These are phyloP conservation scores for Raffaelea albimanens DNA, from an alignment of 2,329 filamentous ascomycete genomes.

Conservation along the genomic window DNA sequence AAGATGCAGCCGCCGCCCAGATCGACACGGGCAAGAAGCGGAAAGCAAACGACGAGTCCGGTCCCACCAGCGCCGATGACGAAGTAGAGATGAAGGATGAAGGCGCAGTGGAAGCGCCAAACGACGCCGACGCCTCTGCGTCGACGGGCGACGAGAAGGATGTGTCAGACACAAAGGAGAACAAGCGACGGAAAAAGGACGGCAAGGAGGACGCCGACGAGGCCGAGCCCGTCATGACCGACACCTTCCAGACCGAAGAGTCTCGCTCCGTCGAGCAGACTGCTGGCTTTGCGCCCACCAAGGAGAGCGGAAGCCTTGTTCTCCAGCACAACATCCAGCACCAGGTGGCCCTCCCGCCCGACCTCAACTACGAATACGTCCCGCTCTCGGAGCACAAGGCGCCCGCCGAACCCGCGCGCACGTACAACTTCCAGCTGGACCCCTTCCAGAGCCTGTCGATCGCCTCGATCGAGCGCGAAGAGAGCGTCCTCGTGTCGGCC, in stretches of 20 bases:
- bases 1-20: constrained; percentile 21
- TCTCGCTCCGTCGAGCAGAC: constrained; percentile 81
- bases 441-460: constrained; percentile 95
- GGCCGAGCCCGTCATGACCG: constrained; percentile 62
- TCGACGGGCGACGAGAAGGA: constrained; percentile 27
- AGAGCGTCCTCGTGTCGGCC: constrained; percentile 93
- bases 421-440: constrained; percentile 85
- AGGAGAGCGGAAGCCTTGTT: constrained; percentile 63
- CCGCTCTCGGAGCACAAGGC: constrained; percentile 91
- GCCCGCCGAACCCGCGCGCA: constrained; percentile 75
- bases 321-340: constrained; percentile 97
- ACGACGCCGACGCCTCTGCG: constrained; percentile 15
- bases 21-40: constrained; percentile 45
- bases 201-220: constrained; percentile 37
- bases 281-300: constrained; percentile 52
- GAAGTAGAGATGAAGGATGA: constrained; percentile 11
- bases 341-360: constrained; percentile 88
- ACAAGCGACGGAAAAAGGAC: constrained; percentile 55
- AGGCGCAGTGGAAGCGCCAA: constrained; percentile 18
- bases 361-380: constrained; percentile 87
- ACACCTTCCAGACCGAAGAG: constrained; percentile 90
- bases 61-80: background rate
- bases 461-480: constrained; percentile 87
- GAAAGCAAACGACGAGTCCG: constrained; percentile 61
- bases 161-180: constrained; percentile 20